Percentiles rank a stretch among this genome's conserved stretches.
Conservation (phyloP, 2,329 filamentous ascomycete genomes). For the Metarhizium guizhouense region DNA sequence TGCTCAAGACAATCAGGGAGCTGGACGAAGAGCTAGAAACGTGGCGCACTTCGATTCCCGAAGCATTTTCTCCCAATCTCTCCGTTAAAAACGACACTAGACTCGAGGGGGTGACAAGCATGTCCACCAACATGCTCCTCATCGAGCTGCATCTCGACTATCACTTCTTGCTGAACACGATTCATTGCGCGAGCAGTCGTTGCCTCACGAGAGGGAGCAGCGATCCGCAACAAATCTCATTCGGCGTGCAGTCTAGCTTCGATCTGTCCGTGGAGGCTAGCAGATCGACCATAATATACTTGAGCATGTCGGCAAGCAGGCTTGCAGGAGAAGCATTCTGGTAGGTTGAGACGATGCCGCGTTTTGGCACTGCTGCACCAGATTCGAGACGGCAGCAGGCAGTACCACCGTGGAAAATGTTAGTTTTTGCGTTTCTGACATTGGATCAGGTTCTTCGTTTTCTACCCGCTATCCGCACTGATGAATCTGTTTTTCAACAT, state of each 20-base stretch:
- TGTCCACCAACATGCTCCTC: conserved; percentile 33
- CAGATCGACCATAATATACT: conserved; percentile 42
- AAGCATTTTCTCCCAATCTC: conserved; percentile 35
- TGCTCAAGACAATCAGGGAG: conserved; percentile 45
- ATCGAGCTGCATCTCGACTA: conserved; percentile 45
- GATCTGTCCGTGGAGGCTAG: conserved; percentile 46
- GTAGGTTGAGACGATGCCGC: conserved; percentile 19
- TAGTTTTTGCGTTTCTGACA: background rate
- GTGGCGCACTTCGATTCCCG: conserved; percentile 42
- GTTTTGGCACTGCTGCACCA: too few species aligned
- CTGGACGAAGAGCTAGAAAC: conserved; percentile 38
- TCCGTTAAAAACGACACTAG: conserved; percentile 24
- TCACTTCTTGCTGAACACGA: conserved; percentile 43
- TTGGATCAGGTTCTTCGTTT: conserved; percentile 38
- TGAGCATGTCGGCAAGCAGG: conserved; percentile 31
- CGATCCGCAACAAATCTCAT: conserved; percentile 20
- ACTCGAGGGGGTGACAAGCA: conserved; percentile 14
- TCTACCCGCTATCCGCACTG: conserved; percentile 47
- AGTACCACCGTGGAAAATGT: background rate
- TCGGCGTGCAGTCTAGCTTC: conserved; percentile 40
- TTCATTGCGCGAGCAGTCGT: conserved; percentile 45
- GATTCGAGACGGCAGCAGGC: too few species aligned
- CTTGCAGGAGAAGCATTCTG: conserved; percentile 40
- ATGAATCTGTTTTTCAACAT: conserved; percentile 47
- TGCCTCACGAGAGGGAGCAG: conserved; percentile 28